Base-by-base conservation (phyloP, 257 asterid species). In the Apocynum venetum region DNA sequence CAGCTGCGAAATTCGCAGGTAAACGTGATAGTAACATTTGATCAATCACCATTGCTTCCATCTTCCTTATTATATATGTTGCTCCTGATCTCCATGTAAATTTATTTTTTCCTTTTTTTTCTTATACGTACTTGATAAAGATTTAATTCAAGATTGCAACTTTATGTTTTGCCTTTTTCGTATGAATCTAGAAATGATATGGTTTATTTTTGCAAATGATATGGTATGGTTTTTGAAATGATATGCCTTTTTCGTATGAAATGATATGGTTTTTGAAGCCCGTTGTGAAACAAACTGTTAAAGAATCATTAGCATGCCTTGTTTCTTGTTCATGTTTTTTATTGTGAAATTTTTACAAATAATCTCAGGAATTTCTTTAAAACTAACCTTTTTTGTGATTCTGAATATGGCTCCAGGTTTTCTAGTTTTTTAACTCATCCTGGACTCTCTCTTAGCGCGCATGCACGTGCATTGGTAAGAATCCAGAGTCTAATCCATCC, bases 401-500 rank as follows among this genome's bases (percentile, higher is more conserved):
- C 31, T 25, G 31, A 25, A 25, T 25, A 52, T 73, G 64, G 31
- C 41, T 53, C 14, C 66, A 17, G 51, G 77, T 0, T 73, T 73
- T 20, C 64, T 60, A 59, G 66, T 72, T 78, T 72, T 78, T 12
- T 36, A 5, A 61, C 12, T 17, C 60, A 48, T 48, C 53, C 49
- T 20, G 52, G 81, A 25, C 60, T 77, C 80, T 67, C 69, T 67
- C 53, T 10, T 67, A 40, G 75, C 44, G 57, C 68, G 59, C 73
- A 6, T 6, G 12, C 19, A 20, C 9, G 65, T 41, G 46, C 46
- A 12, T 25, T 19, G 64, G 80, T 55, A 57, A 41, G 70, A 52
- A 55, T 43, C 46, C 67, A 8, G 4, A 3, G 14, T 19, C 43
- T 15, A 40, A 7, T 55, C 38, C 20, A 12, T 10, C 25, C 63